Evolutionary conservation across 306 rosid species (phyloP).

Genomic region (Dryas octopetala): DNA sequence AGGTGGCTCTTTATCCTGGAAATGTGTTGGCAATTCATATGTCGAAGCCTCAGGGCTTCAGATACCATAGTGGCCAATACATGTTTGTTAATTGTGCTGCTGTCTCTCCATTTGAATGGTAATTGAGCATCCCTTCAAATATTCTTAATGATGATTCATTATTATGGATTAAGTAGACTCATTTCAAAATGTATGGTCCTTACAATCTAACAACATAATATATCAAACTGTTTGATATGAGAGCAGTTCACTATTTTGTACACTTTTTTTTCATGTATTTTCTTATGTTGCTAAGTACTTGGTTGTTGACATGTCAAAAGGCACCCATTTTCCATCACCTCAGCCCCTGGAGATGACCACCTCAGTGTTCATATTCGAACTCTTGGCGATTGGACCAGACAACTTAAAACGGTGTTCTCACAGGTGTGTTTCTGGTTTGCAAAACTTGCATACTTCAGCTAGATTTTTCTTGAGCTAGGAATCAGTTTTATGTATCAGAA

Average conservation of each 20-base stretch:
- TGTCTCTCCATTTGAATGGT: slow-evolving; percentile 27
- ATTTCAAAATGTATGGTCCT: too few species aligned
- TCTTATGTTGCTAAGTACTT: too few species aligned
- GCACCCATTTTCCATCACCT: too few species aligned
- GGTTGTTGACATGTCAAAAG: too few species aligned
- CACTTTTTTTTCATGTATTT: too few species aligned
- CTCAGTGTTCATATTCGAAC: slow-evolving; percentile 66
- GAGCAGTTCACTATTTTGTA: too few species aligned
- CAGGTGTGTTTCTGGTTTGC: slow-evolving; percentile 31
- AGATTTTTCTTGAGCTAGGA: not conserved
- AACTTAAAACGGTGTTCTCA: slow-evolving; percentile 52
- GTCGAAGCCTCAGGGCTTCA: slow-evolving; percentile 67
- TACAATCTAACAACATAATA: too few species aligned
- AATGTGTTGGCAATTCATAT: slow-evolving; percentile 57
- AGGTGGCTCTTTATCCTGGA: slow-evolving; percentile 73
- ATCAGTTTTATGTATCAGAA: too few species aligned
- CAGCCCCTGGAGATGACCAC: slow-evolving; percentile 57
- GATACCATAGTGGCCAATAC: slow-evolving; percentile 63
- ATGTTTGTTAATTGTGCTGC: slow-evolving; percentile 34
- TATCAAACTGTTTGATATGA: too few species aligned
- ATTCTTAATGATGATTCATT: too few species aligned
- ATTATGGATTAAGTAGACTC: too few species aligned
- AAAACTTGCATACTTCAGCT: not conserved
- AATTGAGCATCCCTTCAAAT: not conserved
- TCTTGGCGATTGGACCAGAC: slow-evolving; percentile 61